These are phyloP conservation scores for Trapa incisa DNA, from an alignment of 345 rosid species.

Conservation along the genomic window DNA sequence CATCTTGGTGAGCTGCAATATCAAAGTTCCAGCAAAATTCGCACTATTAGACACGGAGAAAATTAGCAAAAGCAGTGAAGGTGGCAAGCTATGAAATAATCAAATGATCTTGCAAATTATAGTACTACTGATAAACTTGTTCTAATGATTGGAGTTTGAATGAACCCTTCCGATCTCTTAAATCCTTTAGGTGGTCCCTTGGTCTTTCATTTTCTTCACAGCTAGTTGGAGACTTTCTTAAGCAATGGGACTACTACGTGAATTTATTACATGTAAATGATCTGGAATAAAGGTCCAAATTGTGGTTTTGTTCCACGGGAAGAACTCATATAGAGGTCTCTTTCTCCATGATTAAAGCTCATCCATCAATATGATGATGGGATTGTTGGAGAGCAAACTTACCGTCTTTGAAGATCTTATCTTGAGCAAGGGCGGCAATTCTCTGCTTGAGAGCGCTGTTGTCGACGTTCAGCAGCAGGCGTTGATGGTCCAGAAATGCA, in stretches of 20 bases:
- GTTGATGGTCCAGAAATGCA: constrained; percentile 76
- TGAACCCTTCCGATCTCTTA: background rate
- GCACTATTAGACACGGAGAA: too few species aligned
- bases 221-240: background rate
- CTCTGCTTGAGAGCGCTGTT: constrained; percentile 84
- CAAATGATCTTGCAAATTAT: background rate
- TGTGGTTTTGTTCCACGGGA: too few species aligned
- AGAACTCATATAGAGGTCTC: too few species aligned
- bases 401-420: constrained; percentile 89
- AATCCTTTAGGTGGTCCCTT: background rate
- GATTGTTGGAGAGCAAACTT: constrained; percentile 2
- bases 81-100: background rate
- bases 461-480: constrained; percentile 74
- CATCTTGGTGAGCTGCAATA: constrained; percentile 66
- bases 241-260: background rate
- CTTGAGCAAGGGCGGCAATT: constrained; percentile 89
- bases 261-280: background rate
- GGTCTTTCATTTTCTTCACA: background rate
- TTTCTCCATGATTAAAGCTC: too few species aligned
- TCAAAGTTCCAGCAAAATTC: background rate
- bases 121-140: background rate
- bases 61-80: too few species aligned
- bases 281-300: background rate
- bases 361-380: too few species aligned
- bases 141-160: background rate